These are phyloP conservation scores for Moricandia moricandioides DNA, from an alignment of 345 rosid genomes.

Conservation along the genomic window DNA sequence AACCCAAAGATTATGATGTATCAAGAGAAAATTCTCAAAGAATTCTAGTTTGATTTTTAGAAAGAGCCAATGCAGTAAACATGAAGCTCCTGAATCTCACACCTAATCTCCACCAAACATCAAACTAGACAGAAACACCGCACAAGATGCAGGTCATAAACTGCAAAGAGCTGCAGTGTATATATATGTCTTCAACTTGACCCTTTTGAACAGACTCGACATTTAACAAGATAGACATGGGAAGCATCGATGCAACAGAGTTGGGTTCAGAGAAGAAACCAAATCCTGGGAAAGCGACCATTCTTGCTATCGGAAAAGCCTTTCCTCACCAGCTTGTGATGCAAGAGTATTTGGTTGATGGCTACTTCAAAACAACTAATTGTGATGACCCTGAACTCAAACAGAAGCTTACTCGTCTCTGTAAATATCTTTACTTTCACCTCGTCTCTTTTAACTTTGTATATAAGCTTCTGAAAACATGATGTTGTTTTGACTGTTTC, in stretches of 20 bases:
- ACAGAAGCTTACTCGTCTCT: constrained; percentile 78
- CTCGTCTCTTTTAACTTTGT: neutral
- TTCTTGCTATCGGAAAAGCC: constrained; percentile 85
- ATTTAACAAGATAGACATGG: constrained; percentile 43
- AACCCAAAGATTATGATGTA: constrained; percentile 5
- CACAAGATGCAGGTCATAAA: constrained; percentile 16
- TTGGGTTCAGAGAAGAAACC: constrained; percentile 38
- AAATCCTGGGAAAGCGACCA: constrained; percentile 67
- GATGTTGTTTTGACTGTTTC: constrained; percentile 1
- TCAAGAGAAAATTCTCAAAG: neutral
- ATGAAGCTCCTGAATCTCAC: constrained; percentile 32
- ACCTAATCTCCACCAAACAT: constrained; percentile 54
- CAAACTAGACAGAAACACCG: constrained; percentile 21
- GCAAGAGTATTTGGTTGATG: constrained; percentile 93
- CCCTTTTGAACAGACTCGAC: constrained; percentile 7
- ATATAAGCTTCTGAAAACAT: neutral
- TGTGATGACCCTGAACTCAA: constrained; percentile 90
- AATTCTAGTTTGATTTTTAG: neutral
- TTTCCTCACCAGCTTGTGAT: constrained; percentile 95
- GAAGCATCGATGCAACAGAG: constrained; percentile 40
- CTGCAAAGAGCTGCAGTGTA: neutral
- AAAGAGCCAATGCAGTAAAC: constrained; percentile 32
- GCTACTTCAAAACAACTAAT: constrained; percentile 82
- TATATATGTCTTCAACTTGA: constrained; percentile 19
- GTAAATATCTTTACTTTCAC: constrained; percentile 39